Conservation (phyloP, 495 filamentous ascomycete genomes). For the Gamarada debralockiae region DNA sequence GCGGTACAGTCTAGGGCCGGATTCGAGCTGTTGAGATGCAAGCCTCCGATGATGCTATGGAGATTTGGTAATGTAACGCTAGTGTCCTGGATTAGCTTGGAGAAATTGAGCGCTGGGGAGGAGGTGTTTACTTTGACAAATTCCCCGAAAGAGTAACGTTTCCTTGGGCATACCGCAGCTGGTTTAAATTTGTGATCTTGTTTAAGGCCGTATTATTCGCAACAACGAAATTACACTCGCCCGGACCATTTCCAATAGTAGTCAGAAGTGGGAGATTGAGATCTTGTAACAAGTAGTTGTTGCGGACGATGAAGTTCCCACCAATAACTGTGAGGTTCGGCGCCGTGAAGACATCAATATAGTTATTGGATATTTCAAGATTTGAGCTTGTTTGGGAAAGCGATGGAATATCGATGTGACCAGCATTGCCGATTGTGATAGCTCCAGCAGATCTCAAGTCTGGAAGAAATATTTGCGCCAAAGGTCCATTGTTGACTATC, state of each 20-base stretch:
- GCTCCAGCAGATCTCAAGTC: background rate
- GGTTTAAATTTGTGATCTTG: background rate
- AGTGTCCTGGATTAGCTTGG: no score
- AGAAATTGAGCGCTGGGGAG: no score
- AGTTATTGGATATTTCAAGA: background rate
- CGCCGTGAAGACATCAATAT: background rate
- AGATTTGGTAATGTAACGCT: no score
- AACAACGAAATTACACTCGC: background rate
- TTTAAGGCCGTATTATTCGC: background rate
- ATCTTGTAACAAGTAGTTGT: background rate
- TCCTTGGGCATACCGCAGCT: no score
- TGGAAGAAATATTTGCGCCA: background rate
- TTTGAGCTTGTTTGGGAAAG: background rate
- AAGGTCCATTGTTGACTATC: conserved; percentile 6
- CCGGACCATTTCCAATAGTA: background rate
- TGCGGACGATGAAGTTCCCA: background rate
- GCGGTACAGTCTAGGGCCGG: no score
- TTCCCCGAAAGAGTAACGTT: no score
- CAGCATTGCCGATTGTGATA: background rate
- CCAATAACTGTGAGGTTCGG: background rate
- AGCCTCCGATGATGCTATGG: no score
- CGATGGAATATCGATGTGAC: background rate
- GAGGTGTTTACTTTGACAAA: no score
- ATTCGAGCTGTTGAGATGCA: no score
- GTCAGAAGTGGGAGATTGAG: background rate